Evolutionary conservation across 164 flowering plant genomes (phyloP), one percentile per base, ranked within the genome.

Genomic region (Tetrastigma voinierianum): DNA sequence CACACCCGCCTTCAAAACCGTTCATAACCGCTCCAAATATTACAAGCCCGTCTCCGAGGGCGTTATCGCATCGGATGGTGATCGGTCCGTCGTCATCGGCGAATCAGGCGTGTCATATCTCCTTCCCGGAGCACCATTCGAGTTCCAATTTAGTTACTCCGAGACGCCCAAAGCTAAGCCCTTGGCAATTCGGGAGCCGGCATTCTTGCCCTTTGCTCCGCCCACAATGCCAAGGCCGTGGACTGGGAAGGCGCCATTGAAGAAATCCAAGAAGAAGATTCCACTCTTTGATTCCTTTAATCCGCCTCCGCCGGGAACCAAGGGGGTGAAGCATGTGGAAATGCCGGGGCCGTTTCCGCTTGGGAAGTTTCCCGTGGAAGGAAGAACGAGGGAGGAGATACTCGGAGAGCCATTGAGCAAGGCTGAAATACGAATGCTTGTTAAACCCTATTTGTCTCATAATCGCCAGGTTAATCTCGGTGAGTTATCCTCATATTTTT

Each of bases 391-490:
- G 71, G 84, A 85, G 74, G 90, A 88, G 81, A 78, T 92, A 16
- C 77, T 95, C 8, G 99, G 97, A 9, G 81, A 83, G 82, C 97
- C 97, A 0, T 75, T 95, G 66, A 81, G 74, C 47, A 84, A 63
- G 52, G 77, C 78, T 63, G 98, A 95, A 81, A 76, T 85, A 43
- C 61, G 75, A 61, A 79, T 74, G 83, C 81, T 95, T 47, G 69
- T 95, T 56, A 76, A 85, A 67, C 91, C 90, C 4, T 67, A 60
- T n/a, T 47, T 86, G 56, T 67, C 81, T 1, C 72, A 77, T 61
- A 95, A 95, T 76, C 84, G 89, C 14, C 99, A 95, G 77, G 93
- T 95, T 65, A 95, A 95, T 86, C 87, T 95, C 4, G 97, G 97
- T 94, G 64, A 77, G 88, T 63, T 65, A 12, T 25, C 18, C 17